These are phyloP conservation scores for Actinidia polygama DNA, from an alignment of 179 eudicot genomes.

Conservation along the genomic window DNA sequence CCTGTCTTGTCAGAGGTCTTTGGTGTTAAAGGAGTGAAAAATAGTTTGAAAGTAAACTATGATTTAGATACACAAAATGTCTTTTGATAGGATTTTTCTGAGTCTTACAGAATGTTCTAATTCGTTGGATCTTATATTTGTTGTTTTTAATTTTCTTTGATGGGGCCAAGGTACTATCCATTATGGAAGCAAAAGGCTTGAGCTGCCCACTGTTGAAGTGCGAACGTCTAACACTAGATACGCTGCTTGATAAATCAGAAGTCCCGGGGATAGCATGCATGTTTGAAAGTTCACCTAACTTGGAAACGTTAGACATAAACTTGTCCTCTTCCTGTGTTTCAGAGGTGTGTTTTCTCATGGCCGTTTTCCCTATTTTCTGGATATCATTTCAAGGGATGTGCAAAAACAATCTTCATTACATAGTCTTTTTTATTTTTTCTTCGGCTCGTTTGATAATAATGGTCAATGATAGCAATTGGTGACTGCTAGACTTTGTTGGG, in stretches of 20 bases:
- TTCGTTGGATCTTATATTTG: neutral
- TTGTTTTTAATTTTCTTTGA: neutral
- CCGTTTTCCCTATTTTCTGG: neutral
- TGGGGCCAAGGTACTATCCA: neutral
- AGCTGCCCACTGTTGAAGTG: neutral
- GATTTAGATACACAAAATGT: neutral
- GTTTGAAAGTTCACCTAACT: neutral
- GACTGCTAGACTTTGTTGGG: neutral
- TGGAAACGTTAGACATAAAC: constrained; percentile 7
- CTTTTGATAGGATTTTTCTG: neutral
- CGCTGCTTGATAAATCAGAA: neutral
- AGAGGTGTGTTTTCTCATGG: neutral
- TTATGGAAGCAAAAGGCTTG: constrained; percentile 10
- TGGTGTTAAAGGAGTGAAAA: neutral
- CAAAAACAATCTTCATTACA: no score
- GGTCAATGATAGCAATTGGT: neutral
- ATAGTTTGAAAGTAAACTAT: neutral
- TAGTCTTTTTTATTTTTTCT: neutral
- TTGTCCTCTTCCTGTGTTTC: neutral
- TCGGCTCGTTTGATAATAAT: neutral
- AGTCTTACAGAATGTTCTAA: neutral
- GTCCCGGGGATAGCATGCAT: constrained; percentile 7
- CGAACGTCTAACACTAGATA: neutral
- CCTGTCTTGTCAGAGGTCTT: neutral
- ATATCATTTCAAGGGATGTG: no score